Conservation (phyloP, 192 early-diverging fungal genomes). For the Martensiomyces pterosporus region DNA sequence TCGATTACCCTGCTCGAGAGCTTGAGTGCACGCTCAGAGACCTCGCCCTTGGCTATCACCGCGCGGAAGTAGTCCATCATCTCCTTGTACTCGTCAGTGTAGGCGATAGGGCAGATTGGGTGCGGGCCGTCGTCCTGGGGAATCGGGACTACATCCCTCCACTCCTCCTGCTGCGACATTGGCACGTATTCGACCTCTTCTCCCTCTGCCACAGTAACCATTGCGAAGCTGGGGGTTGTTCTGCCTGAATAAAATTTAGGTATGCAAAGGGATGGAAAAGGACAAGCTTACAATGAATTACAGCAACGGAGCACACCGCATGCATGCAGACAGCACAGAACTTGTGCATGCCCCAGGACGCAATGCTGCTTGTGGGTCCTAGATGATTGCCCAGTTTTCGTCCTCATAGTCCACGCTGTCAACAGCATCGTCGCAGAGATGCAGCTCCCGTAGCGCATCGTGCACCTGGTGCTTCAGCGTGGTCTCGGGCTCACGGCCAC, state of each 20-base stretch:
- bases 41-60: conserved; percentile 64
- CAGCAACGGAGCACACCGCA: too few relatives aligned
- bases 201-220: conserved; percentile 5
- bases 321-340: too few relatives aligned
- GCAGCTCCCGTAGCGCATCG: conserved; percentile 26
- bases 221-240: too few relatives aligned
- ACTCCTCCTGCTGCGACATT: conserved; percentile 29
- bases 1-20: conserved; percentile 78
- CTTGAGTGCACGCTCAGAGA: conserved; percentile 71
- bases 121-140: conserved; percentile 29
- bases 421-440: conserved; percentile 45
- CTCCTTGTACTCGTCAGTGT: conserved; percentile 42
- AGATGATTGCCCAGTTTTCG: conserved; percentile 44
- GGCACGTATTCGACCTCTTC: conserved; percentile 7
- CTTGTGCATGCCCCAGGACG: too few relatives aligned
- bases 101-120: conserved; percentile 42
- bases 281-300: too few relatives aligned
- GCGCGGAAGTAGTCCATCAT: conserved; percentile 88
- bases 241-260: too few relatives aligned
- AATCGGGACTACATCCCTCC: conserved; percentile 42
- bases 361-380: too few relatives aligned
- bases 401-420: conserved; percentile 38
- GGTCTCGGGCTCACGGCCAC: conserved; percentile 2
- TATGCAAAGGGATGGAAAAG: too few relatives aligned
- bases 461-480: conserved; percentile 28